Evolutionary conservation across 2,329 filamentous ascomycete species (phyloP), one percentile per base, ranked within the genome.

Genomic region (Pyrenophora seminiperda): DNA sequence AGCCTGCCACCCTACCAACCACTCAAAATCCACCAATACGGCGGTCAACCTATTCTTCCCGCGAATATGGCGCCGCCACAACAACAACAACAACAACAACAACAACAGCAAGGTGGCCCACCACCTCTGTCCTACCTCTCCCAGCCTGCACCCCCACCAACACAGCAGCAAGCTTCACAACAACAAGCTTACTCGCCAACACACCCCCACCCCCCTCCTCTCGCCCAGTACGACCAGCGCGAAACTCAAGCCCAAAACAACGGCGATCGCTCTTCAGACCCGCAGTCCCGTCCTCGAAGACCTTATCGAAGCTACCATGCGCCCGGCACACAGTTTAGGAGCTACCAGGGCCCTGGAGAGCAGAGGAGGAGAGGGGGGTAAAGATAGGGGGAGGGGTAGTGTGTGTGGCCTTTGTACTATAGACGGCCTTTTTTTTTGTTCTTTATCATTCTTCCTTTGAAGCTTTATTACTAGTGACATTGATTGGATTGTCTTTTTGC

Each of bases 41-140:
- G 73, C 1, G 73, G 72, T 11, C 70, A 72, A 41, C 72, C 71
- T 4, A 74, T 75, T 38, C 62, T 74, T 3, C 73, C 73, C 3
- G 72, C 73, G 1, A 73, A 60, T 39, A 68, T 71, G 59, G 70
- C 67, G 6, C 69, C 64, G n/a, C 65, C 62, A 4, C 62, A 59
- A 15, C 61, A 29, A 2, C 40, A 42, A 18, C 62, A 18, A 45
- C 59, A n/a, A 56, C 54, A 36, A 47, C 56, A n/a, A 42, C 50
- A 14, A 54, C 58, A 31, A 18, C 40, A 43, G 15, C 32, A 39
- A 22, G 40, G 17, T 2, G 47, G 36, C 20, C 47, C 36, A 40
- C 47, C 47, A 7, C 42, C 47, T 27, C 20, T 33, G 11, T 33
- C 29, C 19, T 49, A 27, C 36, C 44, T 47, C 22, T 33, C 36